These are phyloP conservation scores for Arthrobotrys conoides DNA, from an alignment of 2,329 filamentous ascomycete species.

Conservation along the genomic window DNA sequence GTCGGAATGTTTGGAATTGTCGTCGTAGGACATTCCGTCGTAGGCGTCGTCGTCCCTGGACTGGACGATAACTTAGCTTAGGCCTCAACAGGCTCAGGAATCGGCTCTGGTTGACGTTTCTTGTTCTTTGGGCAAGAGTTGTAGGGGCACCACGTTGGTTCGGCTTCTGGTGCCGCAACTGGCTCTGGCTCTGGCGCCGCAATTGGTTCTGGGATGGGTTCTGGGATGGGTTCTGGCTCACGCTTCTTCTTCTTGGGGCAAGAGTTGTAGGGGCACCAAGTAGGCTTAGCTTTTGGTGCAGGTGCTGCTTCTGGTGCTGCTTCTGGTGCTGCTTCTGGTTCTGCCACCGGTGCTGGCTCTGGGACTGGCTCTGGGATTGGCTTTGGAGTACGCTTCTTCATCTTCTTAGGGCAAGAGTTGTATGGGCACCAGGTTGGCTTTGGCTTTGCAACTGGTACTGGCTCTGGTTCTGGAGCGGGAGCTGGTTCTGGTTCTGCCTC, in stretches of 20 bases:
- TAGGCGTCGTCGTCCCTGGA: slow-evolving; percentile 31
- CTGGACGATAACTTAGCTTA: slow-evolving; percentile 32
- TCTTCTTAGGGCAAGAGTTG: slow-evolving; percentile 32
- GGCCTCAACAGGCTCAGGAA: slow-evolving; percentile 32
- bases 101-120: slow-evolving; percentile 26
- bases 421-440: slow-evolving; percentile 27
- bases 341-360: neutral
- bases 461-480: slow-evolving; percentile 19
- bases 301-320: neutral
- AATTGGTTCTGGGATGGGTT: slow-evolving; percentile 26
- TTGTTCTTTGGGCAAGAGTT: slow-evolving; percentile 48
- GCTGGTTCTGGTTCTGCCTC: slow-evolving; percentile 3
- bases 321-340: slow-evolving; percentile 1
- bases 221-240: slow-evolving; percentile 25
- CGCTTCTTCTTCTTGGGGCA: slow-evolving; percentile 38
- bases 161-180: slow-evolving; percentile 12
- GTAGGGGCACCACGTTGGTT: slow-evolving; percentile 30
- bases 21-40: slow-evolving; percentile 39
- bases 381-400: slow-evolving; percentile 27
- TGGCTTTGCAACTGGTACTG: slow-evolving; percentile 19
- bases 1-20: slow-evolving; percentile 34
- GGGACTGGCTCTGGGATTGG: slow-evolving; percentile 16
- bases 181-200: slow-evolving; percentile 18
- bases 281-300: too few species aligned
- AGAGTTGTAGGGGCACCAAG: slow-evolving; percentile 25